Percentiles rank a stretch among this genome's conserved stretches.
Conservation (phyloP, 2,329 filamentous ascomycete species). For the Furcasterigmium furcatum region DNA sequence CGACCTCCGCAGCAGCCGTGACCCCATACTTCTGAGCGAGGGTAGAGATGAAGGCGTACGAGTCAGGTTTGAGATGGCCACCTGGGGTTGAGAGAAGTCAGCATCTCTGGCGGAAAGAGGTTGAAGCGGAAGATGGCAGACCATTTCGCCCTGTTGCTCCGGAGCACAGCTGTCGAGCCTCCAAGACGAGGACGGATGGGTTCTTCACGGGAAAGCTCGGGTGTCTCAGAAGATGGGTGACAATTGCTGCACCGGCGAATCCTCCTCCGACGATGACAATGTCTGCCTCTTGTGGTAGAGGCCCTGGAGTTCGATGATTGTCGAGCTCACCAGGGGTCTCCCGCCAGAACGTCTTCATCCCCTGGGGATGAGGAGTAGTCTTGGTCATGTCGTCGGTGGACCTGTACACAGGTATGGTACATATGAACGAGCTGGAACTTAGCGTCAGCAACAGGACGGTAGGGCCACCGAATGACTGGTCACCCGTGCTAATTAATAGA, state of each 20-base stretch:
- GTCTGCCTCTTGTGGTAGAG: constrained; percentile 10
- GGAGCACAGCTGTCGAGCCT: constrained; percentile 44
- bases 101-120: no score
- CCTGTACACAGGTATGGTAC: no score
- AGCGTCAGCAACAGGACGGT: no score
- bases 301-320: constrained; percentile 12
- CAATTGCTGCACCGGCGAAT: constrained; percentile 12
- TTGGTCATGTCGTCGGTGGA: no score
- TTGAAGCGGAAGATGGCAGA: no score
- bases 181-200: constrained; percentile 39
- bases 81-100: constrained; percentile 39
- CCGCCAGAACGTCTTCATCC: constrained; percentile 13
- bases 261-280: constrained; percentile 13
- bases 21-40: constrained; percentile 47
- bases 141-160: constrained; percentile 54
- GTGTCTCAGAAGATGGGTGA: constrained; percentile 11
- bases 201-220: constrained; percentile 4
- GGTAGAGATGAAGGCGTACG: constrained; percentile 49
- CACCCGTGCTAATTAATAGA: no score
- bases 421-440: no score
- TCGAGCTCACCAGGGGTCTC: constrained; percentile 10
- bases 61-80: constrained; percentile 50
- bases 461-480: no score
- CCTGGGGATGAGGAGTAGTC: constrained; percentile 11
- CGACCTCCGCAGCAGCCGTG: constrained; percentile 23